Percentiles rank a stretch among this genome's conserved stretches.
These are phyloP conservation scores for Papiliotrema flavescens DNA, from an alignment of 1,284 basidiomycete species.

Conservation along the genomic window DNA sequence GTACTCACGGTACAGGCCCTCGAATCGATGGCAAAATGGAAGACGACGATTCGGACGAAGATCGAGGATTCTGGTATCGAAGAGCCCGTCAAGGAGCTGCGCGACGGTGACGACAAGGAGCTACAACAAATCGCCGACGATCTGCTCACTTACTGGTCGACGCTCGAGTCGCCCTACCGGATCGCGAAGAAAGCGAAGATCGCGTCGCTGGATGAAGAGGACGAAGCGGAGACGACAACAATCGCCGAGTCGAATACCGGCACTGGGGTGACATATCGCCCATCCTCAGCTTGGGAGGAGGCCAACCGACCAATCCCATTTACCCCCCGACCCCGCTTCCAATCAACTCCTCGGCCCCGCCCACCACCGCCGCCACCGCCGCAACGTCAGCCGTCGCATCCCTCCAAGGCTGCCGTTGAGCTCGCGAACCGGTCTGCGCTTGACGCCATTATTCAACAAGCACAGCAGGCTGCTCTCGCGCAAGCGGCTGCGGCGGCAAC, in stretches of 20 bases:
- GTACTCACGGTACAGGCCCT: constrained; percentile 56
- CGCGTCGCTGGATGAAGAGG: constrained; percentile 42
- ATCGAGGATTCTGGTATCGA: constrained; percentile 82
- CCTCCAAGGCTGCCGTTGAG: background rate
- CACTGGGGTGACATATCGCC: constrained; percentile 15
- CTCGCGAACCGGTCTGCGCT: constrained; percentile 32
- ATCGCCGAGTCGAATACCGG: constrained; percentile 34
- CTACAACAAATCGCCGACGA: constrained; percentile 26
- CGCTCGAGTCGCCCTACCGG: constrained; percentile 38
- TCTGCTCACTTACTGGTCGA: constrained; percentile 42
- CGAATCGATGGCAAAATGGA: constrained; percentile 72
- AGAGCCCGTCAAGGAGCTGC: constrained; percentile 57
- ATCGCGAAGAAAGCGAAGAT: constrained; percentile 42
- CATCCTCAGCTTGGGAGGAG: constrained; percentile 38
- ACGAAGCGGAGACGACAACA: constrained; percentile 42
- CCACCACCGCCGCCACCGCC: constrained; percentile 26
- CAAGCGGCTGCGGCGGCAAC: constrained; percentile 44
- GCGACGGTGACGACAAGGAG: constrained; percentile 22
- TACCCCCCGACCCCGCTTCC: constrained; percentile 26
- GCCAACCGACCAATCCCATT: constrained; percentile 29
- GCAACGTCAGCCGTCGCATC: constrained; percentile 13
- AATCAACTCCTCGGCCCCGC: constrained; percentile 22
- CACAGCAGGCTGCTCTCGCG: constrained; percentile 48
- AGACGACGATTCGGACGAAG: constrained; percentile 84
- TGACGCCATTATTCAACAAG: constrained; percentile 49